Conservation (phyloP, 2,329 filamentous ascomycete species). For the Colletotrichum neosansevieriae region DNA sequence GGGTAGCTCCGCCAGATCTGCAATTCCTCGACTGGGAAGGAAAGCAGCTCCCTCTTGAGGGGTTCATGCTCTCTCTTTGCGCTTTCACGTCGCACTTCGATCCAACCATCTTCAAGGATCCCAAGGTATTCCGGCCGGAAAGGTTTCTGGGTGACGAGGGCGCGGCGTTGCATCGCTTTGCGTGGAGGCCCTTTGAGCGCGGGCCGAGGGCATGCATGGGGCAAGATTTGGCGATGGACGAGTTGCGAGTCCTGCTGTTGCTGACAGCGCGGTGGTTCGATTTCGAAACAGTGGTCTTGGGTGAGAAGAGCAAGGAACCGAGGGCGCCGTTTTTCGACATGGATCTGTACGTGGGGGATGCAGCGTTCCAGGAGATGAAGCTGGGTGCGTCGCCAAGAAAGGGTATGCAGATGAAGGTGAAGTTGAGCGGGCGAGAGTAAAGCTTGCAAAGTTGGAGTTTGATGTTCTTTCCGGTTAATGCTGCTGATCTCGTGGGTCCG, state of each 20-base stretch:
- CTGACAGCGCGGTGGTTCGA: conserved; percentile 43
- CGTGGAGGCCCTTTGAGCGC: conserved; percentile 48
- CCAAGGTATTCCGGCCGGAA: conserved; percentile 54
- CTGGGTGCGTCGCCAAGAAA: conserved; percentile 33
- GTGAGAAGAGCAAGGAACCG: conserved; percentile 28
- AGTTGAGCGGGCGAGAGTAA: not conserved
- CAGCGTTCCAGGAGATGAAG: conserved; percentile 37
- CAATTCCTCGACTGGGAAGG: conserved; percentile 53
- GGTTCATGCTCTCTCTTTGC: conserved; percentile 43
- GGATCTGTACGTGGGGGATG: conserved; percentile 43
- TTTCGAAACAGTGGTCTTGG: conserved; percentile 42
- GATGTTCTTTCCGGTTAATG: too few relatives aligned
- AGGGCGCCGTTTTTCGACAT: conserved; percentile 41
- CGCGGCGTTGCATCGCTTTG: conserved; percentile 31
- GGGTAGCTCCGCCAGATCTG: conserved; percentile 47
- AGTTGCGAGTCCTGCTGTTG: conserved; percentile 45
- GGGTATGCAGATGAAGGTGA: conserved; percentile 24
- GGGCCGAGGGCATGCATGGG: conserved; percentile 52
- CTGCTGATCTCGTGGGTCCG: too few relatives aligned
- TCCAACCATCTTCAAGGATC: conserved; percentile 51
- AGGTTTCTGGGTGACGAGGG: conserved; percentile 50
- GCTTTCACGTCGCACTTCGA: conserved; percentile 46
- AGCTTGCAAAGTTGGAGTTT: too few relatives aligned
- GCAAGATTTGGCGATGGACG: conserved; percentile 49
- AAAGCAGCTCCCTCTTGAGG: conserved; percentile 50